Percentiles rank a stretch among this genome's conserved stretches.
Evolutionary conservation across 176 grass and related monocot genomes (phyloP).

Genomic region (Miscanthus lutarioriparius): DNA sequence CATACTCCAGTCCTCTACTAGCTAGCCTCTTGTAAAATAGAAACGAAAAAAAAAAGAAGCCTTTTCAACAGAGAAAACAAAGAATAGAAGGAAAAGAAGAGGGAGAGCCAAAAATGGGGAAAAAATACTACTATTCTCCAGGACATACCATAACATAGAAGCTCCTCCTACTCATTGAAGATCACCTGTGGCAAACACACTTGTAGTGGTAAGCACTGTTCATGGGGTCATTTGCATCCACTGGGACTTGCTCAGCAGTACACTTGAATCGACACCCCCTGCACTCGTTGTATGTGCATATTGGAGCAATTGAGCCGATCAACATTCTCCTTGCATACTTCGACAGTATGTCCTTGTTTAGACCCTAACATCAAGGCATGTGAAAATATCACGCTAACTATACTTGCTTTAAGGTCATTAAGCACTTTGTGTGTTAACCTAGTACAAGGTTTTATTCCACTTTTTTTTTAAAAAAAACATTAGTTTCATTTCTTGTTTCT

Average conservation of each 20-base stretch:
- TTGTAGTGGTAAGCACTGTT: constrained; percentile 97
- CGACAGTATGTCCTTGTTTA: constrained; percentile 26
- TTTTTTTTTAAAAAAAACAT: constrained; percentile 2
- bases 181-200: constrained; percentile 92
- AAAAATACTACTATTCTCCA: constrained; percentile 24
- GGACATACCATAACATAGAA: constrained; percentile 42
- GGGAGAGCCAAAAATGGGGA: constrained; percentile 17
- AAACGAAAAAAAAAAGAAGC: background rate
- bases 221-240: constrained; percentile 87
- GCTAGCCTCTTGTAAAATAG: constrained; percentile 38
- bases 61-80: constrained; percentile 38
- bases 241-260: constrained; percentile 82
- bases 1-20: constrained; percentile 31
- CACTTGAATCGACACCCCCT: constrained; percentile 86
- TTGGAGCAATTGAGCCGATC: constrained; percentile 83
- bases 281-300: constrained; percentile 93
- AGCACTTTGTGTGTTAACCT: constrained; percentile 13
- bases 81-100: constrained; percentile 16
- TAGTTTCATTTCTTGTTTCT: background rate
- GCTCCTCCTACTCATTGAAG: constrained; percentile 28
- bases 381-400: constrained; percentile 33
- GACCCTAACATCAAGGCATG: constrained; percentile 38
- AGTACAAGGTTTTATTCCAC: background rate
- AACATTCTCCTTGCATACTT: constrained; percentile 59
- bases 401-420: constrained; percentile 24